phyloP scores from a whole-genome alignment of 2,329 filamentous ascomycete genomes.

The Cordyceps tenuipes region DNA sequence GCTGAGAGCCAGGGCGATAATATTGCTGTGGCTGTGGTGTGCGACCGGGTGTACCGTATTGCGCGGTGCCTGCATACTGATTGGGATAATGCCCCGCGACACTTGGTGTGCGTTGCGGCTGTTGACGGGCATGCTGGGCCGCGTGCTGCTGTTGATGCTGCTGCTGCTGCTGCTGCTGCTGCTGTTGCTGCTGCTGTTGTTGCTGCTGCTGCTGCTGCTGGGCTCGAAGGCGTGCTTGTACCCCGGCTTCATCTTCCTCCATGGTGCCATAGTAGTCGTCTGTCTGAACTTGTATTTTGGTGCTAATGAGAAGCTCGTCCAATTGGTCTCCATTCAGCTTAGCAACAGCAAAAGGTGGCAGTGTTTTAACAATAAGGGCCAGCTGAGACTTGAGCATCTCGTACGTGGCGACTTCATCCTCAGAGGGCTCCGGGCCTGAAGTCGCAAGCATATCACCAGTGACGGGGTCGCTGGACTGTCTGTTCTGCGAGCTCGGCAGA shows the following conservation, averaged over 20 bases:
- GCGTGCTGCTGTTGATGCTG: constrained; percentile 26
- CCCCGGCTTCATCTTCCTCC: constrained; percentile 68
- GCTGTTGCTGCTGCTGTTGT: constrained; percentile 25
- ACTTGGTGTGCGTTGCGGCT: constrained; percentile 31
- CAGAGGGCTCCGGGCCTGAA: constrained; percentile 58
- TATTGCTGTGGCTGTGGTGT: constrained; percentile 35
- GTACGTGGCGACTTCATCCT: constrained; percentile 55
- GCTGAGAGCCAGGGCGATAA: constrained; percentile 18
- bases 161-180: constrained; percentile 26
- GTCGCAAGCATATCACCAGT: constrained; percentile 60
- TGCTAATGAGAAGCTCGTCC: constrained; percentile 75
- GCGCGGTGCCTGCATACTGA: constrained; percentile 34
- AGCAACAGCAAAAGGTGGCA: constrained; percentile 79
- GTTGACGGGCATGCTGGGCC: constrained; percentile 23
- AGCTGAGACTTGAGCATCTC: constrained; percentile 69
- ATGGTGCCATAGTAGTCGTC: constrained; percentile 70
- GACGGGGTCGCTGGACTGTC: constrained; percentile 52
- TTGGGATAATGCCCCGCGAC: constrained; percentile 33
- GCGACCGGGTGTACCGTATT: constrained; percentile 41
- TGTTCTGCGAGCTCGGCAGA: constrained; percentile 54
- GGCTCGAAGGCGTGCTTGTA: constrained; percentile 41
- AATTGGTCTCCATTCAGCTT: constrained; percentile 80
- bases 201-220: constrained; percentile 23
- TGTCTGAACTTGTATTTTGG: constrained; percentile 63
- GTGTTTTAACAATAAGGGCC: constrained; percentile 59